Percentiles rank a stretch among this genome's conserved stretches.
Evolutionary conservation across 768 basidiomycete genomes (phyloP).

Genomic region (Dioszegia aurantiaca): DNA sequence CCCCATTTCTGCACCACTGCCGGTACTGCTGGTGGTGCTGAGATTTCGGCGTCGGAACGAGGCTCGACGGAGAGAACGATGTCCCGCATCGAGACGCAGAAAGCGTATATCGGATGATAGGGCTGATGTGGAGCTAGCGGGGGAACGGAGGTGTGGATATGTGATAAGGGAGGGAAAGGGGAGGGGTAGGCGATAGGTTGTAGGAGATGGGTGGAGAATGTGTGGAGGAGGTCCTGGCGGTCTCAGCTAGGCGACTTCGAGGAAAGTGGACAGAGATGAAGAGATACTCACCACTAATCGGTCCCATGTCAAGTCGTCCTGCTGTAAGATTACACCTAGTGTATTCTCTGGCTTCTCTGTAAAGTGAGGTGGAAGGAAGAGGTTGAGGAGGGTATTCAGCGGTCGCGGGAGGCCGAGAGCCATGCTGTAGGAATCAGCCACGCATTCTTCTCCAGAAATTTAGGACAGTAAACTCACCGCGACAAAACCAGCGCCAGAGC

Average conservation of each 20-base stretch:
- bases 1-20: conserved; percentile 29
- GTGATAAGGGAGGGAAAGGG: conserved; percentile 34
- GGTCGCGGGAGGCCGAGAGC: conserved; percentile 33
- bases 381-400: conserved; percentile 26
- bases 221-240: conserved; percentile 34
- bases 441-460: background rate
- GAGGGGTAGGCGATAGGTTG: conserved; percentile 40
- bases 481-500: conserved; percentile 30
- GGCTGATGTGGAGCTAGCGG: conserved; percentile 38
- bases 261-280: background rate
- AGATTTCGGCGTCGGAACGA: background rate
- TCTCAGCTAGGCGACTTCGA: conserved; percentile 3
- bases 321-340: conserved; percentile 32
- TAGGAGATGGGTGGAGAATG: conserved; percentile 37
- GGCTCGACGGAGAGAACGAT: conserved; percentile 33
- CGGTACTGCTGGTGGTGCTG: background rate
- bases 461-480: conserved; percentile 14
- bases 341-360: conserved; percentile 38
- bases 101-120: conserved; percentile 42
- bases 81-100: conserved; percentile 32
- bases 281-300: conserved; percentile 37
- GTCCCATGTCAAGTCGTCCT: conserved; percentile 36
- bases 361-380: conserved; percentile 38
- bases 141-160: conserved; percentile 33
- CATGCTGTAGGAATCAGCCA: conserved; percentile 29